phyloP scores from a whole-genome alignment of 2,329 filamentous ascomycete genomes.

The Chrysosporium keratinophilum region DNA sequence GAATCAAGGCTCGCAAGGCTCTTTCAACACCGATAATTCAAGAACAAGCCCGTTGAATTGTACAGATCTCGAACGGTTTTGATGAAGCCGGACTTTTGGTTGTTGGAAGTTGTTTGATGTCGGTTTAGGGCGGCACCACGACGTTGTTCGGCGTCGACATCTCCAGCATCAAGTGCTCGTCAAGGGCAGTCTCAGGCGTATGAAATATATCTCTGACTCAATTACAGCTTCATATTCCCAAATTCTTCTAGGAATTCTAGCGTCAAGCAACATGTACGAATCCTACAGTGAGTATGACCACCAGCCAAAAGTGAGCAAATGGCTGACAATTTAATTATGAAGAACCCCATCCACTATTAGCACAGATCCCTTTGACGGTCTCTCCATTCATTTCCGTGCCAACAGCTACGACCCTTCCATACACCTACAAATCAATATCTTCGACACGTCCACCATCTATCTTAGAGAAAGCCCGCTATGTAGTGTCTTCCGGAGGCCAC shows the following conservation, averaged over 20 bases:
- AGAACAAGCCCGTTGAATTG: not conserved
- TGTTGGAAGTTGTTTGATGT: not conserved
- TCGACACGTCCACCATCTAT: slow-evolving; percentile 71
- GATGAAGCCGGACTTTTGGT: not conserved
- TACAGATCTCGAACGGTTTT: not conserved
- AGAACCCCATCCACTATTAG: slow-evolving; percentile 77
- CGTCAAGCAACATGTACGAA: slow-evolving; percentile 33
- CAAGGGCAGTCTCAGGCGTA: too few species aligned
- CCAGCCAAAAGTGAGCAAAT: not conserved
- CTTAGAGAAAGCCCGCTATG: slow-evolving; percentile 55
- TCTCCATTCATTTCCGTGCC: slow-evolving; percentile 90
- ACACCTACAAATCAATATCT: slow-evolving; percentile 86
- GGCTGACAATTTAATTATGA: slow-evolving; percentile 9
- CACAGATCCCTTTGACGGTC: slow-evolving; percentile 85
- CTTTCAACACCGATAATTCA: not conserved
- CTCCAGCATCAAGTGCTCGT: not conserved
- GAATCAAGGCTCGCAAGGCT: not conserved
- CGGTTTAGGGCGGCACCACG: slow-evolving; percentile 7
- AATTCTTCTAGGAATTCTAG: too few species aligned
- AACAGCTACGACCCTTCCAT: slow-evolving; percentile 79
- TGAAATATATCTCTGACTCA: too few species aligned
- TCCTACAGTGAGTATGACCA: slow-evolving; percentile 31
- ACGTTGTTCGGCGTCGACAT: not conserved
- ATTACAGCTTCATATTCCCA: too few species aligned
- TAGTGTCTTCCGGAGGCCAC: slow-evolving; percentile 66